phyloP scores from a whole-genome alignment of 768 basidiomycete species.

The Pholiota conissans region DNA sequence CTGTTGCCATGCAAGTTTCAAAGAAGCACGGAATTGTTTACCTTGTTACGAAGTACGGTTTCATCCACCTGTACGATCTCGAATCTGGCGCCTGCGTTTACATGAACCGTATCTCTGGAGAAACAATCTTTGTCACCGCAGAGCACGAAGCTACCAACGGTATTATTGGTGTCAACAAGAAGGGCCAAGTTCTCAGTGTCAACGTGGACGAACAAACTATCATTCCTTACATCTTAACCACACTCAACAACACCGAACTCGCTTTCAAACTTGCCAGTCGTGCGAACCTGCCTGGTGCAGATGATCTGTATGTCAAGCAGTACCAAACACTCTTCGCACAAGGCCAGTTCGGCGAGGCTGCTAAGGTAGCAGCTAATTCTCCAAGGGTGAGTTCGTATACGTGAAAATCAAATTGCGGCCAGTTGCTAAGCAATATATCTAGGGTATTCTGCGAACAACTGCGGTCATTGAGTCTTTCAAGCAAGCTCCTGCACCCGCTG shows the following conservation, averaged over 20 bases:
- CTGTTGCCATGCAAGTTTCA: conserved; percentile 99
- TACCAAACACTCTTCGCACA: conserved; percentile 89
- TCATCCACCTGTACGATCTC: conserved; percentile 98
- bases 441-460: conserved; percentile 93
- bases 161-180: conserved; percentile 99
- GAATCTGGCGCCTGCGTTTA: conserved; percentile 97
- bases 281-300: conserved; percentile 94
- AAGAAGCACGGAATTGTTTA: conserved; percentile 96
- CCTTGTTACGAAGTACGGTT: conserved; percentile 97
- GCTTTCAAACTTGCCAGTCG: conserved; percentile 98
- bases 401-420: no score
- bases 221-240: conserved; percentile 91
- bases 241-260: conserved; percentile 95
- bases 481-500: conserved; percentile 85
- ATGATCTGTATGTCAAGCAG: conserved; percentile 93
- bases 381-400: conserved; percentile 81
- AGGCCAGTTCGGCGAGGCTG: conserved; percentile 91
- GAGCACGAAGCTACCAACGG: conserved; percentile 93
- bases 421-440: conserved; percentile 7
- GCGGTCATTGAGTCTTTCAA: conserved; percentile 99
- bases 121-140: conserved; percentile 98
- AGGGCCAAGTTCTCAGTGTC: conserved; percentile 97
- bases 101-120: conserved; percentile 99
- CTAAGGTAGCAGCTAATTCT: conserved; percentile 97
- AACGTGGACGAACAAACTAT: conserved; percentile 96